Evolutionary conservation across 306 rosid genomes (phyloP).

Genomic region (Acacia acuminata): DNA sequence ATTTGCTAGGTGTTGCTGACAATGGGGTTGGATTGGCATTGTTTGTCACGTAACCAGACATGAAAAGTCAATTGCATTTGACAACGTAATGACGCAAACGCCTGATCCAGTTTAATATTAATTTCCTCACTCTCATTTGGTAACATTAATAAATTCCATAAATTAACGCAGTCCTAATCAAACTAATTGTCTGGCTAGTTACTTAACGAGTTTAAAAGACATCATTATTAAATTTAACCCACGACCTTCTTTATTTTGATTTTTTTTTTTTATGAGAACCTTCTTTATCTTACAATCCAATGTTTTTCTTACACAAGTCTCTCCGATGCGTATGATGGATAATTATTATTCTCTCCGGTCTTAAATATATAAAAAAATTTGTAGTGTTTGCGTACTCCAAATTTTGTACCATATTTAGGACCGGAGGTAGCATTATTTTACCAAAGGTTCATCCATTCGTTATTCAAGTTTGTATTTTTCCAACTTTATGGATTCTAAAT

Average conservation of each 20-base stretch:
- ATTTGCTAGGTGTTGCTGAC: neutral
- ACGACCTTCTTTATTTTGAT: neutral
- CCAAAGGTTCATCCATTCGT: no score
- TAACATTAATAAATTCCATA: neutral
- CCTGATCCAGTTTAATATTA: neutral
- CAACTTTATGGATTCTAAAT: no score
- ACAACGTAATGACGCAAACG: neutral
- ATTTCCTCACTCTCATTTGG: neutral
- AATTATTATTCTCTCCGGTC: no score
- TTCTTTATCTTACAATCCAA: no score
- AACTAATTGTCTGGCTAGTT: neutral
- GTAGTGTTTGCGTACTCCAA: no score
- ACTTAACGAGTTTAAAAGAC: neutral
- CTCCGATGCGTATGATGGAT: neutral
- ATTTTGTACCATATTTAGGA: no score
- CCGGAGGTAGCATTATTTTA: no score
- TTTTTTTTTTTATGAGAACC: no score
- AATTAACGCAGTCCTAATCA: neutral
- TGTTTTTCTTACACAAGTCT: neutral
- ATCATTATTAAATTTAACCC: neutral
- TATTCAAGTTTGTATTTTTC: no score
- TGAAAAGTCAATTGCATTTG: neutral
- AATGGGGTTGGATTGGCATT: constrained; percentile 13
- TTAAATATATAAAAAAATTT: no score
- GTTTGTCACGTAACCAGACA: constrained; percentile 1